These are phyloP conservation scores for Trichoderma afroharzianum DNA, from an alignment of 2,329 filamentous ascomycete genomes.

Conservation along the genomic window DNA sequence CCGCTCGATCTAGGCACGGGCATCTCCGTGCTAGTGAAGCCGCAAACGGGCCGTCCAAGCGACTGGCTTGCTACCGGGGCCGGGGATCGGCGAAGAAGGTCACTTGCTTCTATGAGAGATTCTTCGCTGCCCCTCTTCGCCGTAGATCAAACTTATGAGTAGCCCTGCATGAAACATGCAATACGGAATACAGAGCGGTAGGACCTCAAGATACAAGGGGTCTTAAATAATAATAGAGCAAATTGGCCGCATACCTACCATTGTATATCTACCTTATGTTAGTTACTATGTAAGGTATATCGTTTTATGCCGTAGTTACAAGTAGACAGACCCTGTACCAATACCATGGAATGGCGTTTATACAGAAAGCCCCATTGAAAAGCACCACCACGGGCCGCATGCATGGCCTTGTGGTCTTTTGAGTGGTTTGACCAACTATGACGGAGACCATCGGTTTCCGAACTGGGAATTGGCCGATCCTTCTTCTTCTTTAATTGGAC, in stretches of 20 bases:
- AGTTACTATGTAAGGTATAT: no score
- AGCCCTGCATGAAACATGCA: background rate
- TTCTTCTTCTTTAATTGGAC: background rate
- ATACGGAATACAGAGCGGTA: background rate
- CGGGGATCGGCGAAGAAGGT: background rate
- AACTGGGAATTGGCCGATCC: background rate
- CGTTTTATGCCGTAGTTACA: no score
- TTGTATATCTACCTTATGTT: background rate
- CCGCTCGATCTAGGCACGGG: background rate
- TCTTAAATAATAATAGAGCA: background rate
- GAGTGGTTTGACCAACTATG: background rate
- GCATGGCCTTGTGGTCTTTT: background rate
- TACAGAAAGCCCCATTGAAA: background rate
- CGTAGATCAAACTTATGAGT: background rate
- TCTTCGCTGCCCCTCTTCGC: background rate
- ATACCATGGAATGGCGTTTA: background rate
- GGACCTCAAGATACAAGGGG: background rate
- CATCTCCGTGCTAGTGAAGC: background rate
- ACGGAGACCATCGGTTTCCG: background rate
- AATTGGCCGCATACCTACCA: background rate
- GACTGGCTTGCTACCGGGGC: background rate
- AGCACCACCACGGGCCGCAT: background rate
- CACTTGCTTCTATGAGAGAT: background rate
- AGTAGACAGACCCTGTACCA: background rate
- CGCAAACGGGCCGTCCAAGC: constrained; percentile 3